A percentile compares a stretch with the other conserved stretches of the same genome.
Conservation (phyloP, 1,139 yeast species). For the Kurtzmaniella quercitrusa region DNA sequence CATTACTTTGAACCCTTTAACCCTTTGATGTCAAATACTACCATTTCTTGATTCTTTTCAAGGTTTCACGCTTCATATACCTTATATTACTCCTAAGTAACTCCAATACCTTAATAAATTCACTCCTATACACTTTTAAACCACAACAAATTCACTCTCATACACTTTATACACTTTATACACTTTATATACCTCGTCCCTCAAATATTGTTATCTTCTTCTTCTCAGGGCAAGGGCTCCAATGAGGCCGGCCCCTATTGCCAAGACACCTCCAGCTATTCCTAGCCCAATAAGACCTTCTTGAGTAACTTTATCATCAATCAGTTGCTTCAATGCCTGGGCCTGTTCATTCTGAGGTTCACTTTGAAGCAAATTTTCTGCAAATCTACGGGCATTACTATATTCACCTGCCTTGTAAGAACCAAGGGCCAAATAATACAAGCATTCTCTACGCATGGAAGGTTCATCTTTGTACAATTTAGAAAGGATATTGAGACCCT, state of each 20-base stretch:
- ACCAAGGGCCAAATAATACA: conserved; percentile 85
- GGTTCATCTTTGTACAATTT: conserved; percentile 76
- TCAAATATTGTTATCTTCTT: conserved; percentile 13
- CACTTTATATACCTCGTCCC: too few relatives aligned
- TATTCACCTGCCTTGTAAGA: conserved; percentile 87
- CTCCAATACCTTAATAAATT: too few relatives aligned
- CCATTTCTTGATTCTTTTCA: too few relatives aligned
- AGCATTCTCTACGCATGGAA: conserved; percentile 79
- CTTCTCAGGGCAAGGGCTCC: conserved; percentile 52
- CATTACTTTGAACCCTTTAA: too few relatives aligned
- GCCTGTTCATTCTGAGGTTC: conserved; percentile 89
- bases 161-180: too few relatives aligned
- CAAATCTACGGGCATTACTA: conserved; percentile 78
- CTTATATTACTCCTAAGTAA: too few relatives aligned
- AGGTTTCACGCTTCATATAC: too few relatives aligned
- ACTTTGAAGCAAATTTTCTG: conserved; percentile 66
- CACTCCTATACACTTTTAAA: too few relatives aligned
- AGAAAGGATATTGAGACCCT: conserved; percentile 75
- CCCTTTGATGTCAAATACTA: too few relatives aligned
- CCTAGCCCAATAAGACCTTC: conserved; percentile 90
- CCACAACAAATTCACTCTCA: too few relatives aligned
- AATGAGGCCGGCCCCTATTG: conserved; percentile 70
- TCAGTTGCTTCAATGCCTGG: conserved; percentile 60
- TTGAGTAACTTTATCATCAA: conserved; percentile 79
- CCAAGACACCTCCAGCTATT: conserved; percentile 77